Conservation (phyloP, 192 early-diverging fungal species). For the Funneliformis geosporum region DNA sequence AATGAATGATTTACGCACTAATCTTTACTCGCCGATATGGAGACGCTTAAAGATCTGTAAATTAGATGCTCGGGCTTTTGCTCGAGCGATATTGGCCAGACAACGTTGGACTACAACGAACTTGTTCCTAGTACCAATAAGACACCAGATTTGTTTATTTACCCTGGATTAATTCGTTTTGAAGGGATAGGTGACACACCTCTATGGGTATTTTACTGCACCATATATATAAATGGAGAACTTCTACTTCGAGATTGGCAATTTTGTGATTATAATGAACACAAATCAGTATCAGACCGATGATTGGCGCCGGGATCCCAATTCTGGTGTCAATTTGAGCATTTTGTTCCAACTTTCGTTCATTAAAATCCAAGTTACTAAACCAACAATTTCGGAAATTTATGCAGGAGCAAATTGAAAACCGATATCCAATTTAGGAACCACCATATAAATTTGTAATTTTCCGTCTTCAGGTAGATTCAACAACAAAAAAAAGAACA, state of each 20-base stretch:
- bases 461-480: conserved; percentile 27
- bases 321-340: not conserved
- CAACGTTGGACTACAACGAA: not conserved
- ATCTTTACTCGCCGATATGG: conserved; percentile 32
- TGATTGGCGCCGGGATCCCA: not conserved
- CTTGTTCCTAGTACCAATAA: not conserved
- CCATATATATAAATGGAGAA: conserved; percentile 34
- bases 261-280: conserved; percentile 15
- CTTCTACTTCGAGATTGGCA: not conserved
- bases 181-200: not conserved
- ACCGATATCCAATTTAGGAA: conserved; percentile 5
- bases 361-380: not conserved
- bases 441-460: not conserved
- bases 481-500: not conserved
- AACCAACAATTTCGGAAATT: conserved; percentile 13
- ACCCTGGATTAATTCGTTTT: not conserved
- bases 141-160: not conserved
- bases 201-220: conserved; percentile 27
- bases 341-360: conserved; percentile 13
- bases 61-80: not conserved
- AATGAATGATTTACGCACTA: conserved; percentile 30
- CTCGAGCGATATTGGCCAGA: not conserved
- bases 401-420: conserved; percentile 21
- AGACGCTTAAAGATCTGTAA: conserved; percentile 8
- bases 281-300: not conserved